Base-by-base conservation (phyloP, 2,329 filamentous ascomycete genomes). In the Samsoniella hepiali region DNA sequence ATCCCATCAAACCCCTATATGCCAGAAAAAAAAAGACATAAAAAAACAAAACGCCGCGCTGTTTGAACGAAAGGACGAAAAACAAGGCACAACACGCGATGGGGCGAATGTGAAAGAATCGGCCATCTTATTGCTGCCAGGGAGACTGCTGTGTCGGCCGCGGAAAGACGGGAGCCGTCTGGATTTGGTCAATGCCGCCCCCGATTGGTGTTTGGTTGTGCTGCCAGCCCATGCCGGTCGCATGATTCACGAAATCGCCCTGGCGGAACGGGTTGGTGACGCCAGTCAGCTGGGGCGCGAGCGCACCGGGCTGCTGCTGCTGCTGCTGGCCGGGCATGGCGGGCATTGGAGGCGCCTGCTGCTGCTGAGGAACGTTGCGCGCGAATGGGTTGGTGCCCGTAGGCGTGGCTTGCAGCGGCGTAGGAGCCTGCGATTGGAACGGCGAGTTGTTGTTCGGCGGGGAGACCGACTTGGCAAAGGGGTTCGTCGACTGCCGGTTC, bases 221-320 rank as follows among this genome's bases (percentile, higher is more conserved):
- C 74, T 97, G 93, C 92, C 95, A 98, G 1, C 91, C 91, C 75
- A 91, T 83, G 1, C 94, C 93, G 0, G 93, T 96, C 66, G 88
- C 83, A 71, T 96, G 93, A 72, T 96, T 95, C 59, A 96, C 88
- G 74, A 97, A 96, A 4, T 89, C 87, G 53, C 90, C 91, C 72
- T 98, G 93, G 17, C 95, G 86, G 83, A 98, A 98, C 0, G 95
- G 95, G 71, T 99, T 99, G 2, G 93, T 97, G 71, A 86, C 92
- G 9, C 93, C 93, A 0, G 93, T 97, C 1, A 89, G 84, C 71
- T 94, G 92, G 2, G 92, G 86, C 60, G 84, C 83, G 5, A 95
- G 77, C 56, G 80, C 79, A 49, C 81, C 78, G 1, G 79, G 80
- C n/a, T 78, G 73, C 58, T 79, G 78, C 42, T 75, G 76, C 36